Percentiles rank a stretch among this genome's conserved stretches.
Evolutionary conservation across 1,284 basidiomycete species (phyloP).

Genomic region (Rhodotorula sp.): DNA sequence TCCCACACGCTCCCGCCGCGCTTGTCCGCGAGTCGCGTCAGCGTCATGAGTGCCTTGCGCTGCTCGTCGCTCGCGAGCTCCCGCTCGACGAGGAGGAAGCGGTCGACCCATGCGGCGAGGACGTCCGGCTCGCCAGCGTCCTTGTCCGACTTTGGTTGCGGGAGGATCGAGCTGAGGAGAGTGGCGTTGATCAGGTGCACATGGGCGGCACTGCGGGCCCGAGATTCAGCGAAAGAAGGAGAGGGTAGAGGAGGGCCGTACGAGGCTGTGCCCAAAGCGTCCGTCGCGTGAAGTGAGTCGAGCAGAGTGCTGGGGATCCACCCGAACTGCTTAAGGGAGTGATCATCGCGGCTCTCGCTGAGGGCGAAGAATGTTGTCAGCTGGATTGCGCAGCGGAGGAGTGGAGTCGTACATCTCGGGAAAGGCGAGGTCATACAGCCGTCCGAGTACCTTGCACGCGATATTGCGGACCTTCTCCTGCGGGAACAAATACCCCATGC

Average conservation of each 20-base stretch:
- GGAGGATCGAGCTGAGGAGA: slow-evolving; percentile 74
- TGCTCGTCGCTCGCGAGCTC: slow-evolving; percentile 47
- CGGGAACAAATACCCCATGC: background rate
- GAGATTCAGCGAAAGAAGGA: background rate
- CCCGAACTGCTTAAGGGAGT: slow-evolving; percentile 76
- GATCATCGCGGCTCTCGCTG: slow-evolving; percentile 76
- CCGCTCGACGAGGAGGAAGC: slow-evolving; percentile 72
- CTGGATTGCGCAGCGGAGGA: slow-evolving; percentile 16
- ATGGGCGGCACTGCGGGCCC: slow-evolving; percentile 53
- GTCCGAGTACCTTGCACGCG: slow-evolving; percentile 75
- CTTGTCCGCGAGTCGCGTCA: slow-evolving; percentile 64
- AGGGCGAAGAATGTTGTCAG: background rate
- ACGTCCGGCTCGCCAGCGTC: slow-evolving; percentile 60
- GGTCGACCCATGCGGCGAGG: slow-evolving; percentile 74
- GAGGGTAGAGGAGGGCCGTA: background rate
- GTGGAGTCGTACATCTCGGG: slow-evolving; percentile 89
- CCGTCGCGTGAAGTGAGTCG: slow-evolving; percentile 53
- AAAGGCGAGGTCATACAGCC: slow-evolving; percentile 78
- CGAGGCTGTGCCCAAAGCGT: background rate
- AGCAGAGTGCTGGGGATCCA: slow-evolving; percentile 86
- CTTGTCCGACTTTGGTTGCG: slow-evolving; percentile 67
- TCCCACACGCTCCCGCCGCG: slow-evolving; percentile 59
- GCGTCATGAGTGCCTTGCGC: slow-evolving; percentile 57
- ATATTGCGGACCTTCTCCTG: slow-evolving; percentile 77
- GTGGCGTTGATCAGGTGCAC: slow-evolving; percentile 61